Conservation (phyloP, 2,329 filamentous ascomycete species). For the Trichophyton benhamiae region DNA sequence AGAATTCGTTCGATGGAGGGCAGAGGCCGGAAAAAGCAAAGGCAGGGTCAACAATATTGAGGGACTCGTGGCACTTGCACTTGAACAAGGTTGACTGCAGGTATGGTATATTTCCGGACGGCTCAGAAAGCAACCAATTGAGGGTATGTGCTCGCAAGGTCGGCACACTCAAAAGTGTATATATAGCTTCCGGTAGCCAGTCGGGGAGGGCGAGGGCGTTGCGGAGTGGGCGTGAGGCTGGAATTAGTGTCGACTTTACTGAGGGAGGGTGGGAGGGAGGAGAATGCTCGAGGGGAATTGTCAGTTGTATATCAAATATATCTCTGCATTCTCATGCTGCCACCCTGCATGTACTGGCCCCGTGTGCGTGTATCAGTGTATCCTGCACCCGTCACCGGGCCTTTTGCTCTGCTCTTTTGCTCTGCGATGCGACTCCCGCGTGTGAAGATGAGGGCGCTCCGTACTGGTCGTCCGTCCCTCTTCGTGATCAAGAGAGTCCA, state of each 20-base stretch:
- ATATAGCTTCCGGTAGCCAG: neutral
- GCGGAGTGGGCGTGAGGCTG: neutral
- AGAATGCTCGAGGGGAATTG: neutral
- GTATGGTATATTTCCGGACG: neutral
- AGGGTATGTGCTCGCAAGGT: neutral
- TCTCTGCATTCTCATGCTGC: neutral
- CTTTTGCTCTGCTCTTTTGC: neutral
- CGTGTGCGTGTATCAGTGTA: neutral
- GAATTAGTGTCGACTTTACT: no score
- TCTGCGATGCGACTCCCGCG: no score
- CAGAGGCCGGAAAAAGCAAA: neutral
- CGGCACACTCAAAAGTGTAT: neutral
- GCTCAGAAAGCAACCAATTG: neutral
- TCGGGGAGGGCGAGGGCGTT: neutral
- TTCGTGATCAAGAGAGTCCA: slow-evolving; percentile 14
- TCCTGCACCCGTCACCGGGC: neutral
- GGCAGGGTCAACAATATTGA: neutral
- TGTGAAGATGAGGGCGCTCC: no score
- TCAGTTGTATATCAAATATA: neutral
- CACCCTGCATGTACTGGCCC: neutral
- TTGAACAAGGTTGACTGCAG: neutral
- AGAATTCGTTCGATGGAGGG: neutral
- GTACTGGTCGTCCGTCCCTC: no score
- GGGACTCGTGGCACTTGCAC: neutral
- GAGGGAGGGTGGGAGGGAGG: neutral